Evolutionary conservation across 2,329 filamentous ascomycete genomes (phyloP), one percentile per base, ranked within the genome.

Genomic region (Sporothrix pseudoabietina): DNA sequence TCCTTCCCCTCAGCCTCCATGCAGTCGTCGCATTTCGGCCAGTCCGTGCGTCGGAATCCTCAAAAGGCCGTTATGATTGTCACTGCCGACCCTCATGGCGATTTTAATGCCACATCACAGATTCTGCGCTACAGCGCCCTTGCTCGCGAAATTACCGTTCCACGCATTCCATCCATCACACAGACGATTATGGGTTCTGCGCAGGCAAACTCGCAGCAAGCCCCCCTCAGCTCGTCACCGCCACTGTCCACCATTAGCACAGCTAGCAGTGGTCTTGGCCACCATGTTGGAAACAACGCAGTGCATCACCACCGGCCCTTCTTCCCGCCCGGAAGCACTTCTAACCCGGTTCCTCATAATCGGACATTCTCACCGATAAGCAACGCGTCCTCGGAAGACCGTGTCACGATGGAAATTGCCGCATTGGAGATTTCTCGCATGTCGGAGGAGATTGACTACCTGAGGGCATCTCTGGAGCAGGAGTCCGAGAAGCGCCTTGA

Each of bases 31-130:
- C 71, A 74, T 2, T 49, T 70, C 0, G 69, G 73, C 71, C 71
- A 71, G 35, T 55, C 71, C 74, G 85, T 76, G 79, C 81, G 86
- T 16, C 89, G 90, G 19, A 89, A 90, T 75, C 92, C 94, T 0
- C 96, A 98, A 80, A 94, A 92, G 78, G 94, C 91, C 0, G 90
- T 97, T 78, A 98, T 99, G 94, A 92, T 99, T 73, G 95, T 98
- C 19, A 97, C 95, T 0, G 96, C 95, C 3, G 95, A 99, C 78
- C 93, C 96, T 0, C 83, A 92, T 14, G 95, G 96, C 52, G 96
- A 99, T 81, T 98, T 94, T 84, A 98, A 98, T 79, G 94, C 96
- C 14, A 99, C 96, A 0, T 97, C 93, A 5, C 96, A 98, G 79
- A 98, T 99, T 75, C 85, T 99, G 1, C 91, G 95, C 22, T 99